A percentile compares a stretch with the other conserved stretches of the same genome.
phyloP scores from a whole-genome alignment of 179 eudicot species.

The Actinidia chinensis region DNA sequence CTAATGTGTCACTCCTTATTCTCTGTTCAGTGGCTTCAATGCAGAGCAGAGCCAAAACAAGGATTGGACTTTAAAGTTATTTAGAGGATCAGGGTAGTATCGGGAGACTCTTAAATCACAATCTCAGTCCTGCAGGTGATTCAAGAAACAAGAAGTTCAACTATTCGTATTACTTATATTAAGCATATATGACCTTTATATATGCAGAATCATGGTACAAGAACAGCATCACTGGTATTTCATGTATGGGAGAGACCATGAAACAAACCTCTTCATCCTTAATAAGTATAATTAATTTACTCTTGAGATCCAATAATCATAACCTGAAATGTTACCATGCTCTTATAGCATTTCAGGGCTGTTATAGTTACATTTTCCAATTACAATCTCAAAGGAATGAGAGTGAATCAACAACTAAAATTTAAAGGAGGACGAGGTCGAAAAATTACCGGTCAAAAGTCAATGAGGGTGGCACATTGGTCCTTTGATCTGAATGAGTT shows the following conservation, averaged over 20 bases:
- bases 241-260: background rate
- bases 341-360: background rate
- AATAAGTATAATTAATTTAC: conserved; percentile 10
- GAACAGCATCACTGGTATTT: background rate
- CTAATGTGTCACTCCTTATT: background rate
- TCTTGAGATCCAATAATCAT: background rate
- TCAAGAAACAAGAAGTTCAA: background rate
- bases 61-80: background rate
- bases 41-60: background rate
- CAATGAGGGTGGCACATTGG: conserved; percentile 35
- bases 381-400: background rate
- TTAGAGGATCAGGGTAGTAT: background rate
- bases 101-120: background rate
- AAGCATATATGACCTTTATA: background rate
- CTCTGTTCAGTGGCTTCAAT: background rate
- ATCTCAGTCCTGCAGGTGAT: background rate
- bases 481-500: conserved; percentile 33
- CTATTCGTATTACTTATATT: background rate
- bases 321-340: background rate
- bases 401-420: background rate
- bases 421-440: background rate
- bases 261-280: too few species aligned
- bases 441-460: conserved; percentile 57
- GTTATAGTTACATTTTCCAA: background rate
- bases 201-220: background rate